These are phyloP conservation scores for Lachnellula hyalina DNA, from an alignment of 2,329 filamentous ascomycete genomes.

Conservation along the genomic window DNA sequence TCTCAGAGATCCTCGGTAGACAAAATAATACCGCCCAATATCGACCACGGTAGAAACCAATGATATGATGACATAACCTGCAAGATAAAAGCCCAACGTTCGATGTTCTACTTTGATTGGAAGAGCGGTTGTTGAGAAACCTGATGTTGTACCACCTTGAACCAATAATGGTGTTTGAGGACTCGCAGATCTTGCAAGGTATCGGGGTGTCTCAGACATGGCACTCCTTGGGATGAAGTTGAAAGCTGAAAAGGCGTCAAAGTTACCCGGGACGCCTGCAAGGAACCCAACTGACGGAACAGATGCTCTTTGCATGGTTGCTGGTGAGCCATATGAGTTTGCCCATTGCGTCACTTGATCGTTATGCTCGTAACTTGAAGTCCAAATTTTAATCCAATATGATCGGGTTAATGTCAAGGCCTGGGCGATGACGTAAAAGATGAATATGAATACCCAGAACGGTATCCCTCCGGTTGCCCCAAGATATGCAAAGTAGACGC, in stretches of 20 bases:
- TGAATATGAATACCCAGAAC: conserved; percentile 52
- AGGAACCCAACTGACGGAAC: no score
- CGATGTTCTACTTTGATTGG: background rate
- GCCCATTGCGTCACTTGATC: conserved; percentile 4
- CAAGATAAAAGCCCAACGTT: conserved; percentile 51
- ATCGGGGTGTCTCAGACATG: no score
- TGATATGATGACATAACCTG: conserved; percentile 59
- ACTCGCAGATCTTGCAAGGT: no score
- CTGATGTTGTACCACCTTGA: no score
- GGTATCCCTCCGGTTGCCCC: conserved; percentile 56
- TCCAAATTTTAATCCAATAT: conserved; percentile 62
- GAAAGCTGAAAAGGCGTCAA: no score
- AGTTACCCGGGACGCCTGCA: no score
- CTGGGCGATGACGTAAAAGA: conserved; percentile 42
- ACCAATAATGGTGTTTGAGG: no score
- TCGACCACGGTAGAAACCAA: conserved; percentile 46
- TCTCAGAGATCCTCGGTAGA: conserved; percentile 57
- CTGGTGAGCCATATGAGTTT: conserved; percentile 11
- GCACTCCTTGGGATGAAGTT: no score
- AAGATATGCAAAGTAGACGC: conserved; percentile 63
- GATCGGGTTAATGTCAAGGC: conserved; percentile 38
- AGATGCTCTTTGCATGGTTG: no score
- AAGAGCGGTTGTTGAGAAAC: conserved; percentile 16
- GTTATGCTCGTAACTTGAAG: conserved; percentile 36
- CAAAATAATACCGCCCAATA: conserved; percentile 48